These are phyloP conservation scores for Claviceps capensis DNA, from an alignment of 2,329 filamentous ascomycete species.

Conservation along the genomic window DNA sequence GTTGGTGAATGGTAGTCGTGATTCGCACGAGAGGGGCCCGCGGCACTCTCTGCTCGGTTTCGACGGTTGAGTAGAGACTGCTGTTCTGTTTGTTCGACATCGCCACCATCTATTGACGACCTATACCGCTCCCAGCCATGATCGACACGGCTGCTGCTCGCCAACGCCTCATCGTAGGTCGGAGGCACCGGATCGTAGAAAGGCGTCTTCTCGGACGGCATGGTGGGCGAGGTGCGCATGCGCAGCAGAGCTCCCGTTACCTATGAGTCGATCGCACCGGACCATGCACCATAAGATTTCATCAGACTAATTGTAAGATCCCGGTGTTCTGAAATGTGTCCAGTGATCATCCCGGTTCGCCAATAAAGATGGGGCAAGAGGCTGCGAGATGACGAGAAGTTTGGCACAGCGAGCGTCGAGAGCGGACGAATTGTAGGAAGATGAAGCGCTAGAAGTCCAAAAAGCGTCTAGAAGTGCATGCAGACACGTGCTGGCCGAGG, in stretches of 20 bases:
- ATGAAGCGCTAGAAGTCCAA: not conserved
- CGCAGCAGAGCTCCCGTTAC: not conserved
- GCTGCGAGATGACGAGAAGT: not conserved
- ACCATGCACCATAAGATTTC: not conserved
- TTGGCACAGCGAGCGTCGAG: not conserved
- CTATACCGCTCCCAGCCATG: slow-evolving; percentile 17
- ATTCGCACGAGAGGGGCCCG: slow-evolving; percentile 29
- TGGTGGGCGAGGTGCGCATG: slow-evolving; percentile 7
- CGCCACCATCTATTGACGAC: slow-evolving; percentile 37
- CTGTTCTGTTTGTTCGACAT: slow-evolving; percentile 59
- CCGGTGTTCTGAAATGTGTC: not conserved
- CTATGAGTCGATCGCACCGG: not conserved
- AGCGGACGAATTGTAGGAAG: not conserved
- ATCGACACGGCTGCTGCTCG: slow-evolving; percentile 21
- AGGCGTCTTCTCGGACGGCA: slow-evolving; percentile 26
- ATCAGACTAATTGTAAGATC: not conserved
- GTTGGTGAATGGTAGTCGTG: slow-evolving; percentile 64
- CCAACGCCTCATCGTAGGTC: slow-evolving; percentile 29
- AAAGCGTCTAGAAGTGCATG: too few species aligned
- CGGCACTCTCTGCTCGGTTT: slow-evolving; percentile 31
- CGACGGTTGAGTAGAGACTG: slow-evolving; percentile 49
- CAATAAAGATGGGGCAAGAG: not conserved
- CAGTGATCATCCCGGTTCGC: not conserved
- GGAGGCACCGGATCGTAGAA: slow-evolving; percentile 30
- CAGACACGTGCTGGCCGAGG: not conserved